Percentiles rank a stretch among this genome's conserved stretches.
Evolutionary conservation across 164 flowering plant genomes (phyloP).

Genomic region (Vitis labrusca): DNA sequence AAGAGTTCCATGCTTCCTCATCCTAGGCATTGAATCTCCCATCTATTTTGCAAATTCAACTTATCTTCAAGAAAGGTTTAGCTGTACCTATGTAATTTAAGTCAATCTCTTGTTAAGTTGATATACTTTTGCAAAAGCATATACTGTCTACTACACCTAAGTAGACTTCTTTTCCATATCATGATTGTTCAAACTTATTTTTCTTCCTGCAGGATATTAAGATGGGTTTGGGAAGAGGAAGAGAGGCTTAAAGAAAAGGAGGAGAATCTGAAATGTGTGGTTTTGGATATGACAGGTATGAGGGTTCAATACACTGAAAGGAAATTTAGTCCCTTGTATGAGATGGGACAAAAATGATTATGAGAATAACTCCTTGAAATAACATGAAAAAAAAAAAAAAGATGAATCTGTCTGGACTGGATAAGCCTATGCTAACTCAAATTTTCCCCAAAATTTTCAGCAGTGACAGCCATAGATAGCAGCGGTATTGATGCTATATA

Average conservation of each 20-base stretch:
- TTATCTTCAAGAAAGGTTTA: conserved; percentile 87
- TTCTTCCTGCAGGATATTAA: conserved; percentile 51
- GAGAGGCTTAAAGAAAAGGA: conserved; percentile 57
- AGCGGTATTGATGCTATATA: conserved; percentile 63
- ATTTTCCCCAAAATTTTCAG: conserved; percentile 32
- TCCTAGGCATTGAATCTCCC: conserved; percentile 82
- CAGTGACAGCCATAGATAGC: conserved; percentile 89
- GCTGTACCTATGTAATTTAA: neutral
- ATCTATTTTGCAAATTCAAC: conserved; percentile 86
- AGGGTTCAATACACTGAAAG: too few relatives aligned
- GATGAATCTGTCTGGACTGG: too few relatives aligned
- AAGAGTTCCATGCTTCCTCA: conserved; percentile 67
- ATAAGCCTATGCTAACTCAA: too few relatives aligned
- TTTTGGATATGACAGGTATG: conserved; percentile 83
- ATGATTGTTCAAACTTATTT: too few relatives aligned
- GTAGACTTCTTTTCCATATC: too few relatives aligned
- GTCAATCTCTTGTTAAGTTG: too few relatives aligned
- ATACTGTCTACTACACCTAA: too few relatives aligned
- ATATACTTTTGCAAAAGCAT: too few relatives aligned
- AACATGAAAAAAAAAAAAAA: too few relatives aligned
- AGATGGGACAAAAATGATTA: too few relatives aligned
- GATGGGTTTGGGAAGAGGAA: conserved; percentile 91
- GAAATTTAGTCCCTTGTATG: too few relatives aligned
- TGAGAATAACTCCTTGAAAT: too few relatives aligned
- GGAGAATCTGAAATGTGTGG: conserved; percentile 57